These are phyloP conservation scores for Geotrichum histeridarum DNA, from an alignment of 1,139 yeast genomes.

Conservation along the genomic window DNA sequence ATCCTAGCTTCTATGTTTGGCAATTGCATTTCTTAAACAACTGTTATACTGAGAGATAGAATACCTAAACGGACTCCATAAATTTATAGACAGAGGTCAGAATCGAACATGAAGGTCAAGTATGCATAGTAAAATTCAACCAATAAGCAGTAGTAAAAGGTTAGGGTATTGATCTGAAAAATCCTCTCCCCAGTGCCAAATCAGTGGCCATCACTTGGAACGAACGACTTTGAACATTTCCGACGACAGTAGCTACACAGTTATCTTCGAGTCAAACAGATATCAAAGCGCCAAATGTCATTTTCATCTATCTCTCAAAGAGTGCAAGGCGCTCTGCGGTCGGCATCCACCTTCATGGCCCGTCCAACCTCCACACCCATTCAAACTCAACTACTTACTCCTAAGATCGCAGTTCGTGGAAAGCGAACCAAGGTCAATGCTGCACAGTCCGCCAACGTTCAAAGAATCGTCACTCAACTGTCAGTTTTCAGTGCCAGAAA, in stretches of 20 bases:
- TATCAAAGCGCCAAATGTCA: conserved; percentile 1
- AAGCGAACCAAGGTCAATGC: conserved; percentile 41
- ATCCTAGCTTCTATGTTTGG: too few species aligned
- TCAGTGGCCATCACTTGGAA: background rate
- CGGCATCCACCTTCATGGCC: conserved; percentile 2
- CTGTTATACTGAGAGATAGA: too few species aligned
- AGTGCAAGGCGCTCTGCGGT: conserved; percentile 4
- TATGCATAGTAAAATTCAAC: too few species aligned
- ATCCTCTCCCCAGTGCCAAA: background rate
- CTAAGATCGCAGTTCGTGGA: conserved; percentile 34
- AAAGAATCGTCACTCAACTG: conserved; percentile 50
- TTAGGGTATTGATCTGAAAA: background rate
- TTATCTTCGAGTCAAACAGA: background rate
- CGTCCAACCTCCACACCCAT: background rate
- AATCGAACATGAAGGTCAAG: too few species aligned
- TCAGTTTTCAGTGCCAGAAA: conserved; percentile 82
- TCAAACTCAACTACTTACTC: background rate
- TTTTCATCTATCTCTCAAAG: conserved; percentile 1
- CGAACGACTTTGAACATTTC: background rate
- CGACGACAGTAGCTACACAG: background rate
- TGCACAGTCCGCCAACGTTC: conserved; percentile 54
- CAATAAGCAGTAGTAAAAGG: background rate
- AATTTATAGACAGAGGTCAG: too few species aligned
- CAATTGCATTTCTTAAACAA: too few species aligned
- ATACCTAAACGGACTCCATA: too few species aligned